Base-by-base conservation (phyloP, 306 rosid genomes). In the Senna siamea region DNA sequence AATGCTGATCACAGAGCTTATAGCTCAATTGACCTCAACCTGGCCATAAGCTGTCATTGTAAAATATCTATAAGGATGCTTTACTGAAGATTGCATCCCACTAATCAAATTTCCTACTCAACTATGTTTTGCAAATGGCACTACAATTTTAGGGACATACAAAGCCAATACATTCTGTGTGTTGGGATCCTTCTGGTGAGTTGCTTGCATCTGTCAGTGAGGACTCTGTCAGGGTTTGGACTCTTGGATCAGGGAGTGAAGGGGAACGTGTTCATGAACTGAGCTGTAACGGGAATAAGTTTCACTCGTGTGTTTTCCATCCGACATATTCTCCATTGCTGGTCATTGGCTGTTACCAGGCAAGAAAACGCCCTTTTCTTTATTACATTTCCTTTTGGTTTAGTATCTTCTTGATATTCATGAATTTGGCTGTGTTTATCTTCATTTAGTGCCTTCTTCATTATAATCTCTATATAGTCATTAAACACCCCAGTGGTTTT, bases 321-420 rank as follows among this genome's bases (percentile, higher is more conserved):
- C 99, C 99, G 18, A 87, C 93, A 1, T 90, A 83, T 75, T 78
- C 94, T 78, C 85, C 98, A n/a, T 80, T 94, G 76, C 82, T 94
- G 74, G 96, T 92, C 81, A 83, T 94, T 54, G 99, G 99, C 23
- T 94, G 99, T 76, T 94, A 94, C 76, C 91, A 92, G 99, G 99
- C 83, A 83, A 89, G 90, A 71, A 52, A 28, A 73, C 46, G 3
- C 61, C 64, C 48, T 22, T 72, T 76, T 23, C 23, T n/a, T 14
- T 32, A 4, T 58, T 69, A 22, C 0, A 5, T 66, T 64, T 52
- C 5, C 6, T 79, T 34, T 34, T 51, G 38, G 1, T 65, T n/a
- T 35, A 28, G 1, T 53, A 14, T 40, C 17, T 1, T 18, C 4
- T 72, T 62, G 47, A 14, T 40, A 20, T 11, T 13, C 26, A 47